These are phyloP conservation scores for Tanacetum coccineum DNA, from an alignment of 129 eudicot species.

Conservation along the genomic window DNA sequence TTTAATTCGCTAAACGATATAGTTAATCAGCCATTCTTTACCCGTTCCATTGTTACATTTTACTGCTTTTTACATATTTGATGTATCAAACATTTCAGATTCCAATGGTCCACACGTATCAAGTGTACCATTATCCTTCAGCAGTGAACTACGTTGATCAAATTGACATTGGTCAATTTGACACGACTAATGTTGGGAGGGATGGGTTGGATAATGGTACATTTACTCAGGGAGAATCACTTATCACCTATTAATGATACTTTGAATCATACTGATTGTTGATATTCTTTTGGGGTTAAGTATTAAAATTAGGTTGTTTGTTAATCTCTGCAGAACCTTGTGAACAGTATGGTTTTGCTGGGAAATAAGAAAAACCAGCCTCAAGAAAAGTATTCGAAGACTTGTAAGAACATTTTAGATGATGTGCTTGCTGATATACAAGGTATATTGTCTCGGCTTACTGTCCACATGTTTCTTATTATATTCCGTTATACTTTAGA, in stretches of 20 bases:
- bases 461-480: too few species aligned
- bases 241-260: slow-evolving; percentile 36
- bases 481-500: too few species aligned
- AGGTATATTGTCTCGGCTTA: slow-evolving; percentile 14
- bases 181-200: slow-evolving; percentile 29
- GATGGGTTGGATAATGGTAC: background rate
- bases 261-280: too few species aligned
- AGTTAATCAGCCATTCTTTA: too few species aligned
- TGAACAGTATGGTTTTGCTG: slow-evolving; percentile 52
- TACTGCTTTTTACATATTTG: too few species aligned
- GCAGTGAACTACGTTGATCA: slow-evolving; percentile 14
- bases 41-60: too few species aligned
- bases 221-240: slow-evolving; percentile 27
- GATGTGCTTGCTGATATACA: slow-evolving; percentile 33
- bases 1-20: too few species aligned
- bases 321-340: slow-evolving; percentile 54
- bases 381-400: slow-evolving; percentile 55
- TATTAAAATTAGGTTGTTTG: too few species aligned
- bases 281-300: too few species aligned
- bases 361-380: slow-evolving; percentile 67
- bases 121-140: slow-evolving; percentile 46
- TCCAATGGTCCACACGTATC: slow-evolving; percentile 34
- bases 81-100: slow-evolving; percentile 19
- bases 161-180: too few species aligned
- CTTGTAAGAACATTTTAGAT: slow-evolving; percentile 25